Conservation (phyloP, 345 rosid species). For the Salix dunnii region DNA sequence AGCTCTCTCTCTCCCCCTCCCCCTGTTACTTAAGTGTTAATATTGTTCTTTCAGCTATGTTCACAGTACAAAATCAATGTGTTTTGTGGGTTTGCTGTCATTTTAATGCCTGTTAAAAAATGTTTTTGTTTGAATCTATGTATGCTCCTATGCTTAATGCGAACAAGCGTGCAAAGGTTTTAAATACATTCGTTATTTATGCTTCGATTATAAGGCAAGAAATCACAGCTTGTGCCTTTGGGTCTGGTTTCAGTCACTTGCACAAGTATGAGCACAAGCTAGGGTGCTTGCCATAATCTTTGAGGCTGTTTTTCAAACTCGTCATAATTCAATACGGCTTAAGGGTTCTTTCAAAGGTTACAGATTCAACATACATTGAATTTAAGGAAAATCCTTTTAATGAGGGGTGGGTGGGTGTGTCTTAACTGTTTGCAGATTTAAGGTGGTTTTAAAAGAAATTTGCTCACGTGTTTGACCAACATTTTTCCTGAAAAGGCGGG, state of each 20-base stretch:
- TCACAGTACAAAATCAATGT: background rate
- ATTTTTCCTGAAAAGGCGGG: constrained; percentile 18
- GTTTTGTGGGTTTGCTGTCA: background rate
- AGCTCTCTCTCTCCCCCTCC: background rate
- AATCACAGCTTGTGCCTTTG: background rate
- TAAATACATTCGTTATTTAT: background rate
- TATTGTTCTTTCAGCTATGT: too few species aligned
- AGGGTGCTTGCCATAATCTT: background rate
- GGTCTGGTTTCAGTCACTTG: background rate
- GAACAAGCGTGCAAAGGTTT: too few species aligned
- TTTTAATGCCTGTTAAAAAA: background rate
- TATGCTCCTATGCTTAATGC: background rate
- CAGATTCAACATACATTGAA: constrained; percentile 5
- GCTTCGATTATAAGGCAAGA: background rate
- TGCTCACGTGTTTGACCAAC: constrained; percentile 21
- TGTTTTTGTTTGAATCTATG: background rate
- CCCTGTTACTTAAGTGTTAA: background rate
- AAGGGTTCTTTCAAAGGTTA: constrained; percentile 8
- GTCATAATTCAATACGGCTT: background rate
- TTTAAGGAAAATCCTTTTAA: background rate
- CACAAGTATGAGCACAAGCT: background rate
- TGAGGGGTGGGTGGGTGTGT: background rate
- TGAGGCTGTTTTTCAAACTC: background rate
- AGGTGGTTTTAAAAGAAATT: background rate
- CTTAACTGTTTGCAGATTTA: background rate